These are phyloP conservation scores for Aureobasidium melanogenum DNA, from an alignment of 2,329 filamentous ascomycete species.

Conservation along the genomic window DNA sequence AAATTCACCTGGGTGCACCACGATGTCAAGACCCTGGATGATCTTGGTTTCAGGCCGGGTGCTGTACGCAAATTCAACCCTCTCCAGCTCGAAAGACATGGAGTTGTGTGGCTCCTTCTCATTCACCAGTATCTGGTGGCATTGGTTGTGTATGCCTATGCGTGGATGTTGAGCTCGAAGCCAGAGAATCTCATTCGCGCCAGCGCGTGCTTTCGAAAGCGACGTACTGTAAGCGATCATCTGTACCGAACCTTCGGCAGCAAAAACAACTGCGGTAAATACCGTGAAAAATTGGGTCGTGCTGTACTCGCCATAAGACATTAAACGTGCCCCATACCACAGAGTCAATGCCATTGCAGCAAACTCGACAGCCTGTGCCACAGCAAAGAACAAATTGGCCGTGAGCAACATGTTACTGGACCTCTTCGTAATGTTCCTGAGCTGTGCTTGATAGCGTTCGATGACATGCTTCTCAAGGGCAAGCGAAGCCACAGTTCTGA, in stretches of 20 bases:
- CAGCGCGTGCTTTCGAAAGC: background rate
- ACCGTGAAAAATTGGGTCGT: constrained; percentile 45
- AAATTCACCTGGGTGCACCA: constrained; percentile 29
- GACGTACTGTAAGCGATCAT: background rate
- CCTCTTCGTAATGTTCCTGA: constrained; percentile 44
- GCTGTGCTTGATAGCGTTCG: constrained; percentile 45
- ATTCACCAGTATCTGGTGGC: background rate
- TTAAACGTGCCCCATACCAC: constrained; percentile 27
- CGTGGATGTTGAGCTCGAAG: constrained; percentile 35
- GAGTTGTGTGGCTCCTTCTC: background rate
- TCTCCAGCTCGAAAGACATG: constrained; percentile 31
- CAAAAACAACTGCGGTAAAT: constrained; percentile 59
- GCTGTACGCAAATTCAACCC: constrained; percentile 58
- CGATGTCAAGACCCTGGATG: constrained; percentile 47
- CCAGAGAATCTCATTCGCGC: constrained; percentile 37
- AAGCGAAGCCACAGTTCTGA: constrained; percentile 45
- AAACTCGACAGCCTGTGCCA: constrained; percentile 53
- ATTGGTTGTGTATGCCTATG: constrained; percentile 34
- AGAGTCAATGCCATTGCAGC: constrained; percentile 33
- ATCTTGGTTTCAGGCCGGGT: constrained; percentile 63
- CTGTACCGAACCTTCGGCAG: constrained; percentile 42
- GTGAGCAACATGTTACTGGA: constrained; percentile 52
- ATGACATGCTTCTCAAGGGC: constrained; percentile 54
- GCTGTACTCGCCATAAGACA: constrained; percentile 26
- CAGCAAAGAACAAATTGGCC: constrained; percentile 52